Evolutionary conservation across 805 yeast species (phyloP).

Genomic region (Yamadazyma paraphyllophila): DNA sequence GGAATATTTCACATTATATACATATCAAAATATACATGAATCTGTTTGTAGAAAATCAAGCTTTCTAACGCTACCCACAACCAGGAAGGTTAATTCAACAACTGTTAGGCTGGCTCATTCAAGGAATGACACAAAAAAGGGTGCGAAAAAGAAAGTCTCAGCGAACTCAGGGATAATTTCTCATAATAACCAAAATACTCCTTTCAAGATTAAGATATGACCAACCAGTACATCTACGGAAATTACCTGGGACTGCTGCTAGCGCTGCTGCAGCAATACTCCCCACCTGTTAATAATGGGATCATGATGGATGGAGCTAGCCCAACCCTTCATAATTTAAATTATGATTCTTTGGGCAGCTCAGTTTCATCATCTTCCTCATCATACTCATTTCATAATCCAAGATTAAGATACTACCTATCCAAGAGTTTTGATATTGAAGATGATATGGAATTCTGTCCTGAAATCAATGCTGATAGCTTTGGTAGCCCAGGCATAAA

Average conservation of each 20-base stretch:
- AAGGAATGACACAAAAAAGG: slow-evolving; percentile 2
- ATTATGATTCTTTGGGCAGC: slow-evolving; percentile 16
- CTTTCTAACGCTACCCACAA: no score
- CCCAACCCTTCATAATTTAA: slow-evolving; percentile 26
- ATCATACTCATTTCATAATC: slow-evolving; percentile 41
- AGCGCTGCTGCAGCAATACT: slow-evolving; percentile 15
- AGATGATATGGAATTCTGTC: slow-evolving; percentile 65
- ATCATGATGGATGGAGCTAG: slow-evolving; percentile 15
- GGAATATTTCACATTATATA: no score
- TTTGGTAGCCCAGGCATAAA: slow-evolving; percentile 37
- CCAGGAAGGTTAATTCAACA: no score
- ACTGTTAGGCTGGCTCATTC: neutral
- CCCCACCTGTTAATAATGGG: slow-evolving; percentile 17
- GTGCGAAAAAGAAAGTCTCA: slow-evolving; percentile 8
- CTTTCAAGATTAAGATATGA: neutral
- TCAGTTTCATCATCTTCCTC: slow-evolving; percentile 15
- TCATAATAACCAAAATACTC: neutral
- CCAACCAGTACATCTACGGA: slow-evolving; percentile 35
- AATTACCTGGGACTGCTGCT: slow-evolving; percentile 27
- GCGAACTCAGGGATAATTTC: slow-evolving; percentile 8
- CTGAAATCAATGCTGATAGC: slow-evolving; percentile 46
- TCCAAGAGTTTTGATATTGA: slow-evolving; percentile 61
- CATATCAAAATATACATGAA: no score
- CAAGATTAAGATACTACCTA: slow-evolving; percentile 54
- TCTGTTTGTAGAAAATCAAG: no score